Base-by-base conservation (phyloP, 495 filamentous ascomycete species). In the Penicillium manginii region DNA sequence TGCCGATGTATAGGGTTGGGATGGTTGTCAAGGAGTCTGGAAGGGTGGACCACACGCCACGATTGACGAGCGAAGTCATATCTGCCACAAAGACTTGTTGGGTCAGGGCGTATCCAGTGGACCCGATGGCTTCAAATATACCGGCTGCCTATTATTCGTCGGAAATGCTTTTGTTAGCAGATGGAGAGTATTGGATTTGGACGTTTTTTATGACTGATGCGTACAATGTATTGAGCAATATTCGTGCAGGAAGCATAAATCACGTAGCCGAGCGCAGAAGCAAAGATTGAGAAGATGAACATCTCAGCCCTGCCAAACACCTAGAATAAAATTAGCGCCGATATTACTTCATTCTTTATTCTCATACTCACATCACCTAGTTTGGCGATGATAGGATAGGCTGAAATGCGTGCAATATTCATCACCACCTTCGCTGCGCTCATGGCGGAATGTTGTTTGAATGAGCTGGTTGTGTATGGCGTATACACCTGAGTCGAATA, bases 31-130 rank as follows among this genome's bases (percentile, higher is more conserved):
- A 49, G 5, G 66, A 69, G 29, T 69, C 66, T 2, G 63, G 63
- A 4, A 69, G 61, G 1, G 63, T 69, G 4, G 63, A 69, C 66
- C 66, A 69, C 3, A 69, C 46, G 43, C 63, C 66, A 17, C 66
- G 66, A 52, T 69, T 66, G 50, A 62, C 50, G 9, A 69, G 49
- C 19, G 59, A 66, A n/a, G 63, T 69, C n/a, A 64, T 64, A 32
- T 69, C 66, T n/a, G 66, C 66, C 7, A 69, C 57, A 47, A 69
- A 69, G 2, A 69, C 59, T 50, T 69, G 66, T 32, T 69, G 63
- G 3, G 66, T 66, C 9, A 69, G 59, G 11, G 58, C 59, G 50
- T 64, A 69, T 32, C 66, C 66, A 14, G 66, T 69, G 1, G 66
- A 69, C 18, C 66, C 66, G 39, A 69, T 64, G 12, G 66, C 66